phyloP scores from a whole-genome alignment of 2,329 filamentous ascomycete genomes.

The Ilyonectria mors-panacis region DNA sequence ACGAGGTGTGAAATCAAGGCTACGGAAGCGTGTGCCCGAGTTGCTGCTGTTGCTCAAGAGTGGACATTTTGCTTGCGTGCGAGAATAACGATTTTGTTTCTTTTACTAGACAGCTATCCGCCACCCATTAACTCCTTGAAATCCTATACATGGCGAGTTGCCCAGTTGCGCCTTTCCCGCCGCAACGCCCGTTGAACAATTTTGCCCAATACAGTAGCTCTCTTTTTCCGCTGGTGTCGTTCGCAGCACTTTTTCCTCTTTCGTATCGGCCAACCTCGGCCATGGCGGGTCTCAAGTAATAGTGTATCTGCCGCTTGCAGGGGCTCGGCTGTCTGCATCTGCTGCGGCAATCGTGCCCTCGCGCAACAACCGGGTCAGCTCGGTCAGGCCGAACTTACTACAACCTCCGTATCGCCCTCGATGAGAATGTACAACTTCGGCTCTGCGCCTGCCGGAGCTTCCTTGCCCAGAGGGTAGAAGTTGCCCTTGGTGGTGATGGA shows the following conservation, averaged over 20 bases:
- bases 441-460: conserved; percentile 80
- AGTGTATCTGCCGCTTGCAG: conserved; percentile 86
- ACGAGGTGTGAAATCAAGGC: background rate
- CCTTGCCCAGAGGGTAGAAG: conserved; percentile 88
- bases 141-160: conserved; percentile 12
- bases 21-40: background rate
- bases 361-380: conserved; percentile 88
- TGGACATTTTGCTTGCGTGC: background rate
- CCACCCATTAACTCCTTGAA: conserved; percentile 20
- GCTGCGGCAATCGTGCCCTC: conserved; percentile 93
- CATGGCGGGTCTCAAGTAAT: conserved; percentile 72
- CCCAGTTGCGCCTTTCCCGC: conserved; percentile 15
- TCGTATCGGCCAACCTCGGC: background rate
- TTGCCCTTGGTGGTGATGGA: conserved; percentile 98
- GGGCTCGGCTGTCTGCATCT: conserved; percentile 86
- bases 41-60: background rate
- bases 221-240: background rate
- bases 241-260: background rate
- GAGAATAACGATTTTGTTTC: conserved; percentile 8
- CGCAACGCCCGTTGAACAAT: conserved; percentile 31
- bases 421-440: conserved; percentile 99
- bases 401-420: conserved; percentile 94
- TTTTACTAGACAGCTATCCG: conserved; percentile 23
- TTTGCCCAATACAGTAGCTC: conserved; percentile 6
- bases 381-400: conserved; percentile 90